Evolutionary conservation across 2,329 filamentous ascomycete species (phyloP).

Genomic region (Penicillium sp.): DNA sequence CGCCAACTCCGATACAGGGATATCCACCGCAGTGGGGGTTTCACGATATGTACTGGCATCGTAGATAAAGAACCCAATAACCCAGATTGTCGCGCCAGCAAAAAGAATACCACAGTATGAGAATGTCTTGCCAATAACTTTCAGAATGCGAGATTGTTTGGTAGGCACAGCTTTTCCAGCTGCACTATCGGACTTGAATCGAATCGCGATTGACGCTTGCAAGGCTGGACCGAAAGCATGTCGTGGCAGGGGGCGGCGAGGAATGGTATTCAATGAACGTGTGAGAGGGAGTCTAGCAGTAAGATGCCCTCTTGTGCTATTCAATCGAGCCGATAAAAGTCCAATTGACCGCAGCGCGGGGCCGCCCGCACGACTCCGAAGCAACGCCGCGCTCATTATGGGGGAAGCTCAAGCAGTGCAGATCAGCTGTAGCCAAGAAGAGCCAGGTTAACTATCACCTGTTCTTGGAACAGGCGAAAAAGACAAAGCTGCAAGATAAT

Average conservation of each 20-base stretch:
- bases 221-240: constrained; percentile 12
- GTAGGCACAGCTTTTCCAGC: constrained; percentile 19
- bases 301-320: constrained; percentile 13
- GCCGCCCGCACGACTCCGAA: constrained; percentile 30
- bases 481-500: not conserved
- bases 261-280: constrained; percentile 24
- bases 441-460: not conserved
- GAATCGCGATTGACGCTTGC: constrained; percentile 26
- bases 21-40: constrained; percentile 64
- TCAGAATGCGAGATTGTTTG: constrained; percentile 37
- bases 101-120: constrained; percentile 75
- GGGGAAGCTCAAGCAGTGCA: constrained; percentile 14
- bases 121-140: constrained; percentile 67
- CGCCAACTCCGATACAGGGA: constrained; percentile 81
- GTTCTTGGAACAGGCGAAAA: not conserved
- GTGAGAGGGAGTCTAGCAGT: constrained; percentile 12
- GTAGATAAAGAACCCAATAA: constrained; percentile 88
- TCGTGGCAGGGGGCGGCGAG: constrained; percentile 13
- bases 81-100: constrained; percentile 64
- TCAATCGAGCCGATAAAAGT: constrained; percentile 21
- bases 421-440: constrained; percentile 4
- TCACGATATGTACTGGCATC: constrained; percentile 89
- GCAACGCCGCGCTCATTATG: constrained; percentile 35
- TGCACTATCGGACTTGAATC: constrained; percentile 34
- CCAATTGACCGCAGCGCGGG: constrained; percentile 29